A percentile compares a stretch with the other conserved stretches of the same genome.
Evolutionary conservation across 129 eudicot genomes (phyloP).

Genomic region (Escallonia rubra): DNA sequence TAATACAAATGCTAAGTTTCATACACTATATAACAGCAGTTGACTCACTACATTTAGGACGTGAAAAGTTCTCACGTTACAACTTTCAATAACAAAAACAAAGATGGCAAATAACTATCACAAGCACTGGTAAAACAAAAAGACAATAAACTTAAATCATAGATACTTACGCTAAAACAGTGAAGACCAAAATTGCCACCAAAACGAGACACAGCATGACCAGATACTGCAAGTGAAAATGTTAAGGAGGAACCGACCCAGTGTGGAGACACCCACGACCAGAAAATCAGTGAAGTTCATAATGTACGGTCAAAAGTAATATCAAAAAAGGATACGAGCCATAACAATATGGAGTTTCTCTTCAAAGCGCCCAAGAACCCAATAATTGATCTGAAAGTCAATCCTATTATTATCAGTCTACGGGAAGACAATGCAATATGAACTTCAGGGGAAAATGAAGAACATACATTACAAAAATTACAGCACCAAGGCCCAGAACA

Average conservation of each 20-base stretch:
- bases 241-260: slow-evolving; percentile 27
- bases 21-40: no score
- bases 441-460: no score
- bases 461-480: slow-evolving; percentile 64
- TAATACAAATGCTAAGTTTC: no score
- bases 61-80: no score
- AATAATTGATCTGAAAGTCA: slow-evolving; percentile 57
- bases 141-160: background rate
- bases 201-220: slow-evolving; percentile 68
- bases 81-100: background rate
- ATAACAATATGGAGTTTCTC: slow-evolving; percentile 74
- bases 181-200: slow-evolving; percentile 82
- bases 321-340: slow-evolving; percentile 56
- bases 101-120: background rate
- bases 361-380: slow-evolving; percentile 90
- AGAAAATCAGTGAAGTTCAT: slow-evolving; percentile 3
- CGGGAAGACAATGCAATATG: no score
- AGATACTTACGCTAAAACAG: slow-evolving; percentile 75
- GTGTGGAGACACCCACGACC: background rate
- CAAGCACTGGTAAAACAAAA: slow-evolving; percentile 3
- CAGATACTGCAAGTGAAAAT: slow-evolving; percentile 52
- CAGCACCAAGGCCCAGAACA: slow-evolving; percentile 64
- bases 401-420: background rate
- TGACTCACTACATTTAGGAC: no score
- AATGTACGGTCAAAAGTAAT: background rate